Conservation (phyloP, 1,139 yeast genomes). For the Hyphopichia khmerensis region DNA sequence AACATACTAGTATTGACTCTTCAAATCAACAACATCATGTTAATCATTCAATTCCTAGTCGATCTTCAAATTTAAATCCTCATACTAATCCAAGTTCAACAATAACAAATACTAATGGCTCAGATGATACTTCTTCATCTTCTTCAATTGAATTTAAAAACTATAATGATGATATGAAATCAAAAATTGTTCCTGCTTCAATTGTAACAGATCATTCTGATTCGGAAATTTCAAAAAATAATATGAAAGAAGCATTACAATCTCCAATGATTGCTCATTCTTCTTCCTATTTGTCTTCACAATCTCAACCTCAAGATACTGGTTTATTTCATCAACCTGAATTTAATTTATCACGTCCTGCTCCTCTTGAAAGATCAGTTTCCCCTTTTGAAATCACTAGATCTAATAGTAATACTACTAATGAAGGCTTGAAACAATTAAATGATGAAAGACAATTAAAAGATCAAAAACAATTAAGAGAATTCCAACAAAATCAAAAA, state of each 20-base stretch:
- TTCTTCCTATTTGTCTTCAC: not conserved
- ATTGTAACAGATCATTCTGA: not conserved
- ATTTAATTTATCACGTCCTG: constrained; percentile 22
- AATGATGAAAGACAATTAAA: not conserved
- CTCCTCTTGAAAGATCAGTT: constrained; percentile 14
- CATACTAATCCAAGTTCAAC: not conserved
- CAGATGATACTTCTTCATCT: too few relatives aligned
- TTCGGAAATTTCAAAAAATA: not conserved
- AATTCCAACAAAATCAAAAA: not conserved
- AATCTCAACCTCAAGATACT: not conserved
- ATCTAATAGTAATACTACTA: not conserved
- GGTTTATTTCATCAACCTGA: constrained; percentile 21
- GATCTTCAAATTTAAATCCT: not conserved
- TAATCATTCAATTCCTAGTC: not conserved
- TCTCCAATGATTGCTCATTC: constrained; percentile 1
- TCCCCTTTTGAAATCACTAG: constrained; percentile 18
- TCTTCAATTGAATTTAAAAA: not conserved
- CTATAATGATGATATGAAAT: not conserved
- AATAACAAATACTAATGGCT: not conserved
- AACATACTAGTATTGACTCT: not conserved
- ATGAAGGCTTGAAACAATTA: too few relatives aligned
- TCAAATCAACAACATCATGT: not conserved
- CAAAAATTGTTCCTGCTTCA: not conserved
- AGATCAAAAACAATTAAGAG: not conserved
- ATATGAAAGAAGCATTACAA: not conserved